phyloP scores from a whole-genome alignment of 352 stramenopile genomes.

The Pythium catenulatum region DNA sequence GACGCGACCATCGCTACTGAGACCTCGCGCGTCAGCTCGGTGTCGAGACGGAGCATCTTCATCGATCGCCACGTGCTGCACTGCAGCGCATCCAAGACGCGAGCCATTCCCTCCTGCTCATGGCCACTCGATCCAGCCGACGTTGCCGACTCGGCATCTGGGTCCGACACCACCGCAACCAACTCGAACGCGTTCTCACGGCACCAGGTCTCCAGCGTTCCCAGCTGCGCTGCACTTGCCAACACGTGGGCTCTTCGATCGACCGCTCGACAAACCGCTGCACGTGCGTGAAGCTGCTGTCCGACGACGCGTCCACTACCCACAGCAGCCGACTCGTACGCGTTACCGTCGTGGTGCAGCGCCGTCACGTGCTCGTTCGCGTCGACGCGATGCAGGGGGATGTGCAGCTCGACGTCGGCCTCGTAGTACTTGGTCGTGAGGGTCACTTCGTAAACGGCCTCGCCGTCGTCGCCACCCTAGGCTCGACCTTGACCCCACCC shows the following conservation, averaged over 20 bases:
- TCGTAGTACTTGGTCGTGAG: conserved; percentile 45
- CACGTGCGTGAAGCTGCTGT: conserved; percentile 26
- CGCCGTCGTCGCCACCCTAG: neutral
- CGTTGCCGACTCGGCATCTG: neutral
- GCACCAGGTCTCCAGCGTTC: conserved; percentile 72
- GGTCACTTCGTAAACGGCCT: neutral
- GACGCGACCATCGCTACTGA: too few species aligned
- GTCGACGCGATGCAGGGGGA: conserved; percentile 13
- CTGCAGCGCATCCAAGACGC: too few species aligned
- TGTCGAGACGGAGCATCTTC: too few species aligned
- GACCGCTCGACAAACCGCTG: conserved; percentile 41
- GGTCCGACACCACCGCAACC: conserved; percentile 54
- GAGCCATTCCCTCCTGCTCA: too few species aligned
- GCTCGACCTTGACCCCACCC: neutral
- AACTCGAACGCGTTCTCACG: conserved; percentile 81
- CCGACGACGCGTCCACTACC: conserved; percentile 30
- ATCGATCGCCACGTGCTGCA: too few species aligned
- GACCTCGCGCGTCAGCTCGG: too few species aligned
- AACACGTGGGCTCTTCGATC: conserved; percentile 47
- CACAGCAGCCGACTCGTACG: conserved; percentile 50
- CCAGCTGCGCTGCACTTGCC: conserved; percentile 34
- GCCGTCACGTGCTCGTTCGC: conserved; percentile 9
- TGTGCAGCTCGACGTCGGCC: conserved; percentile 37
- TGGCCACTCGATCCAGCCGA: too few species aligned
- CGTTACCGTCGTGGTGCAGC: conserved; percentile 24